Percentiles rank a stretch among this genome's conserved stretches.
phyloP scores from a whole-genome alignment of 192 early-diverging fungal species.

The Allomyces javanicus region DNA sequence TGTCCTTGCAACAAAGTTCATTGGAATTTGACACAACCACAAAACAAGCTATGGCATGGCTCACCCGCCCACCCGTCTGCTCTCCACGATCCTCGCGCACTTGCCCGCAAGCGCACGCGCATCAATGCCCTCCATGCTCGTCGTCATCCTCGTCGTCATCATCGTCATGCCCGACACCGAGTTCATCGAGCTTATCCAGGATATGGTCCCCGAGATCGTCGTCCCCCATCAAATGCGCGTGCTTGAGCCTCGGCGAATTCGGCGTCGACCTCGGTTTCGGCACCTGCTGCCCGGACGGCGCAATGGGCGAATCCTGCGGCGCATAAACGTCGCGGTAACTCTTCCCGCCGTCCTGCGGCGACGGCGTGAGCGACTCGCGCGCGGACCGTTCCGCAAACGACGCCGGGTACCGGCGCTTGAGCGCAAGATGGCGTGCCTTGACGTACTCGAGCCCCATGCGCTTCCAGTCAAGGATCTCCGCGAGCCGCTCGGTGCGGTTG shows the following conservation, averaged over 20 bases:
- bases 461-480: constrained; percentile 95
- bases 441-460: constrained; percentile 95
- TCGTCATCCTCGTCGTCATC: not conserved
- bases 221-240: not conserved
- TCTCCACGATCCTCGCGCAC: too few relatives aligned
- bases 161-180: not conserved
- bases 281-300: constrained; percentile 15
- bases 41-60: too few relatives aligned
- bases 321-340: not conserved
- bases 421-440: constrained; percentile 79
- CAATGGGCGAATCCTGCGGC: not conserved
- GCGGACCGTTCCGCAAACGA: constrained; percentile 28
- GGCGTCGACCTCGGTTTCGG: constrained; percentile 74
- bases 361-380: not conserved
- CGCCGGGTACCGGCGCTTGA: constrained; percentile 75
- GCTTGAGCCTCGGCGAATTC: constrained; percentile 37
- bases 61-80: too few relatives aligned
- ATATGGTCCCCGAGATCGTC: not conserved
- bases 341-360: not conserved
- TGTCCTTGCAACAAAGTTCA: too few relatives aligned
- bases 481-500: constrained; percentile 86
- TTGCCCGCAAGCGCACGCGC: too few relatives aligned
- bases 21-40: too few relatives aligned
- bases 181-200: not conserved
- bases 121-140: too few relatives aligned